Evolutionary conservation across 257 asterid species (phyloP).

Genomic region (Henckelia pumila): DNA sequence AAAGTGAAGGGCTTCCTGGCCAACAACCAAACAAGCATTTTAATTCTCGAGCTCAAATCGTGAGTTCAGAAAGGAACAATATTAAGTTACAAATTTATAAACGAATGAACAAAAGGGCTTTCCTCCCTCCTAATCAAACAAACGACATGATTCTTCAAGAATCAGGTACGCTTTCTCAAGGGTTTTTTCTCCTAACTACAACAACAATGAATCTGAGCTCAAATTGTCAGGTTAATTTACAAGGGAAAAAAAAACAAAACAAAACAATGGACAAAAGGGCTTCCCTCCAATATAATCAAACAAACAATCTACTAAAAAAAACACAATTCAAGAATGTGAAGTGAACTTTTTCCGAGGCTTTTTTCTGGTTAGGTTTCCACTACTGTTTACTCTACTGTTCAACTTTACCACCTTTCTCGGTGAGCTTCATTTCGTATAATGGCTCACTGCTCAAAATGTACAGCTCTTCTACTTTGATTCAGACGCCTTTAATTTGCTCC

Average conservation of each 20-base stretch:
- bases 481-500: neutral
- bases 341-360: neutral
- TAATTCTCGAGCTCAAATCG: too few species aligned
- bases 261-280: neutral
- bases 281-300: neutral
- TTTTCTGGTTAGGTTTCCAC: neutral
- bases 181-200: neutral
- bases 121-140: neutral
- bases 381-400: neutral
- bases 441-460: constrained; percentile 4
- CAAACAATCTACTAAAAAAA: neutral
- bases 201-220: neutral
- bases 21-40: too few species aligned
- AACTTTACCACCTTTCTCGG: neutral
- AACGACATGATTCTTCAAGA: neutral
- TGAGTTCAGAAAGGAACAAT: too few species aligned
- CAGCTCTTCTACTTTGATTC: too few species aligned
- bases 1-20: too few species aligned
- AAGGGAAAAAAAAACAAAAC: too few species aligned
- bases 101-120: neutral
- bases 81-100: neutral
- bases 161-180: neutral
- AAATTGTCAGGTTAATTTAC: neutral
- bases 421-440: neutral
- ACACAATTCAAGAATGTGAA: neutral